A percentile compares a stretch with the other conserved stretches of the same genome.
Conservation (phyloP, 2,329 filamentous ascomycete genomes). For the Fusarium equiseti region DNA sequence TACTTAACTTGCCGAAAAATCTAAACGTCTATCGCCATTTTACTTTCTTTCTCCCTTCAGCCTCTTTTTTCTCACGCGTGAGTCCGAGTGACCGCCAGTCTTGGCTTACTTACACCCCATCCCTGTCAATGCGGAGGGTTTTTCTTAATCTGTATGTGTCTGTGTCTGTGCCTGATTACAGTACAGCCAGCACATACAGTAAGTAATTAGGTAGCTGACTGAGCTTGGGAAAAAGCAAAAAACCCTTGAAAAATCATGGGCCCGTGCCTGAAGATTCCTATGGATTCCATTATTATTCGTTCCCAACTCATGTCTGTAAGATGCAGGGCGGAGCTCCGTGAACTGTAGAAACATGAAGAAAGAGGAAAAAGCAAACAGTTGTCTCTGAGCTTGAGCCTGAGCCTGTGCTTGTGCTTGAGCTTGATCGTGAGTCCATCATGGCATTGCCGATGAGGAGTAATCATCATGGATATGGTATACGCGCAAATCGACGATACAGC, state of each 20-base stretch:
- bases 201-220: not conserved
- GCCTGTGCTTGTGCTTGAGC: conserved; percentile 9
- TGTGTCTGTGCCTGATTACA: conserved; percentile 22
- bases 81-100: conserved; percentile 17
- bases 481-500: not conserved
- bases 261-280: conserved; percentile 30
- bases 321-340: conserved; percentile 21
- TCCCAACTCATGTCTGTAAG: conserved; percentile 13
- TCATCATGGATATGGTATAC: not conserved
- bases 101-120: conserved; percentile 12
- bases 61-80: conserved; percentile 3
- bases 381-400: conserved; percentile 26
- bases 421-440: conserved; percentile 1
- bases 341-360: conserved; percentile 10
- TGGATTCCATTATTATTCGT: conserved; percentile 14
- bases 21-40: conserved; percentile 10
- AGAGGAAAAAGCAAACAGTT: conserved; percentile 18
- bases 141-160: conserved; percentile 10
- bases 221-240: conserved; percentile 32
- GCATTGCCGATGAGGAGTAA: not conserved
- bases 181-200: not conserved
- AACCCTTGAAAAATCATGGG: conserved; percentile 8
- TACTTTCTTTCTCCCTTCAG: conserved; percentile 21
- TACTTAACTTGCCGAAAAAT: conserved; percentile 2
- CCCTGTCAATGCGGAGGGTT: conserved; percentile 16